Evolutionary conservation across 495 filamentous ascomycete species (phyloP).

Genomic region (Achaetomiella virescens): DNA sequence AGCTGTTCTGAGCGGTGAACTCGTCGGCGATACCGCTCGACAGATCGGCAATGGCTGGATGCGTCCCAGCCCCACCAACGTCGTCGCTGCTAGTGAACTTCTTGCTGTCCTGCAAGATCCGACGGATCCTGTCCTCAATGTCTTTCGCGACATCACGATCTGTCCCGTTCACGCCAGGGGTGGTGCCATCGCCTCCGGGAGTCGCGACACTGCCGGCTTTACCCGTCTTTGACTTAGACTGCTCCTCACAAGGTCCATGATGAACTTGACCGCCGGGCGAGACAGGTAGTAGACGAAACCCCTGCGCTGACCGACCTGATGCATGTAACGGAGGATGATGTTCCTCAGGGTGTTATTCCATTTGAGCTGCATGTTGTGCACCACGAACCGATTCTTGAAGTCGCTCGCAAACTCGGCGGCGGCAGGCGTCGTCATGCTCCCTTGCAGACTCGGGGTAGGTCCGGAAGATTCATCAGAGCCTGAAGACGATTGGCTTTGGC

Average conservation of each 20-base stretch:
- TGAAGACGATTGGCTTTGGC: slow-evolving; percentile 9
- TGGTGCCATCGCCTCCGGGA: slow-evolving; percentile 29
- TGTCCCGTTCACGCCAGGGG: slow-evolving; percentile 32
- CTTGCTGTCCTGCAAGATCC: slow-evolving; percentile 78
- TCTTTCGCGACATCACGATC: slow-evolving; percentile 55
- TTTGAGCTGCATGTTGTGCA: slow-evolving; percentile 94
- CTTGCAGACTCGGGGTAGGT: slow-evolving; percentile 14
- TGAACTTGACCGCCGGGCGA: slow-evolving; percentile 91
- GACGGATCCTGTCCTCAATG: slow-evolving; percentile 79
- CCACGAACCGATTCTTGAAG: slow-evolving; percentile 97
- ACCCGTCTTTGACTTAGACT: slow-evolving; percentile 57
- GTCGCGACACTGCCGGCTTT: slow-evolving; percentile 35
- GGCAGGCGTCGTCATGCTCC: slow-evolving; percentile 40
- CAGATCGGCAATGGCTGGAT: slow-evolving; percentile 49
- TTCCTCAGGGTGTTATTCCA: slow-evolving; percentile 97
- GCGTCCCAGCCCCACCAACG: slow-evolving; percentile 26
- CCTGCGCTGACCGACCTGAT: slow-evolving; percentile 91
- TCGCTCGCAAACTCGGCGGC: slow-evolving; percentile 72
- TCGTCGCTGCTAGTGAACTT: slow-evolving; percentile 76
- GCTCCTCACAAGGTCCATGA: slow-evolving; percentile 93
- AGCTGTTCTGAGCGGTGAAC: slow-evolving; percentile 88
- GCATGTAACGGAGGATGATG: slow-evolving; percentile 93
- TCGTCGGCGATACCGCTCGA: slow-evolving; percentile 76
- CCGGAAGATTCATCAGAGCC: slow-evolving; percentile 20
- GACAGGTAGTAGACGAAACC: slow-evolving; percentile 99